phyloP scores from a whole-genome alignment of 2,329 filamentous ascomycete species.

The Beauveria brongniartii region DNA sequence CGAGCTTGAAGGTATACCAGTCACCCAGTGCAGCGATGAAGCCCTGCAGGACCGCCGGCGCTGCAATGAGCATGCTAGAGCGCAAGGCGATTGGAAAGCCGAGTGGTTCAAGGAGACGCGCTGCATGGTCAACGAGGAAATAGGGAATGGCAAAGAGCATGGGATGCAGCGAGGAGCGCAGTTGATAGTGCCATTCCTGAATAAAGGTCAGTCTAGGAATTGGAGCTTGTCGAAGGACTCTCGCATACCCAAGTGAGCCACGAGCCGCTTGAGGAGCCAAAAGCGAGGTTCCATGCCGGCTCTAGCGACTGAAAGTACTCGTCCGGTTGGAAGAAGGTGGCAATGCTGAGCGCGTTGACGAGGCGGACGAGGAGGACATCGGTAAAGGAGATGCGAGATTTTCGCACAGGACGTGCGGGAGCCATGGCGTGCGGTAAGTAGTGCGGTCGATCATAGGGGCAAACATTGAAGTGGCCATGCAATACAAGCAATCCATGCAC shows the following conservation, averaged over 20 bases:
- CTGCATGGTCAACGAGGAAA: conserved; percentile 48
- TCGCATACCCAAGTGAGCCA: conserved; percentile 89
- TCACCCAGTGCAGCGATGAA: conserved; percentile 70
- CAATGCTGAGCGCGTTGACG: conserved; percentile 67
- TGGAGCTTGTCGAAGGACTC: not conserved
- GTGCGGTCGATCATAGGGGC: not conserved
- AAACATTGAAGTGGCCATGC: not conserved
- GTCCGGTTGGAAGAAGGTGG: conserved; percentile 96
- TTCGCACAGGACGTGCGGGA: not conserved
- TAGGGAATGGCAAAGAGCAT: conserved; percentile 74
- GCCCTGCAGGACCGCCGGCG: conserved; percentile 71
- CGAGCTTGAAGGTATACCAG: conserved; percentile 81
- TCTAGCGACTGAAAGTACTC: conserved; percentile 96
- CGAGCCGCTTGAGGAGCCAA: conserved; percentile 67
- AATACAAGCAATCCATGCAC: not conserved
- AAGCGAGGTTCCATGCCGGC: conserved; percentile 84
- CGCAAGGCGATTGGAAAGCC: conserved; percentile 43
- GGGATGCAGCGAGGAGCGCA: conserved; percentile 90
- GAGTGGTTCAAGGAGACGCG: conserved; percentile 37
- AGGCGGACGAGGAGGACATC: conserved; percentile 61
- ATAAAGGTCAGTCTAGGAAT: conserved; percentile 12
- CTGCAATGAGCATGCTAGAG: conserved; percentile 59
- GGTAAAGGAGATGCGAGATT: conserved; percentile 20
- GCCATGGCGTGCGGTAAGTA: not conserved
- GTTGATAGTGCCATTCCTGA: conserved; percentile 84